Conservation (phyloP, 2,329 filamentous ascomycete genomes). For the Cercospora citrullina region DNA sequence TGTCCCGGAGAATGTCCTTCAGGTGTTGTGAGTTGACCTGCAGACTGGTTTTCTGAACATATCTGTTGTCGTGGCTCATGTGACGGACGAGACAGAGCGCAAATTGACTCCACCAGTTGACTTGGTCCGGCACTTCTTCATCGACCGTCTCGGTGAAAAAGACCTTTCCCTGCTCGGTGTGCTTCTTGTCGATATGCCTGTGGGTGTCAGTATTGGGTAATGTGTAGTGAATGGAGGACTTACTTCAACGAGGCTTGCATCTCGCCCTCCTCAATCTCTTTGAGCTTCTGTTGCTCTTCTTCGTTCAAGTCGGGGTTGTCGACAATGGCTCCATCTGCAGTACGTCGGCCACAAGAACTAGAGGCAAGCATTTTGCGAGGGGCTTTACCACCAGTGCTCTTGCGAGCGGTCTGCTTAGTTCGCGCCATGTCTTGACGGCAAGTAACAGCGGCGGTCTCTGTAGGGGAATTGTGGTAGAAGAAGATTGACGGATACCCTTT, state of each 20-base stretch:
- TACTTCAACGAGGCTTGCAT: slow-evolving; percentile 32
- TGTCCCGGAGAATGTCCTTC: slow-evolving; percentile 34
- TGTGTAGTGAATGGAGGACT: background rate
- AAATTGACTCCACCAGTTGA: slow-evolving; percentile 33
- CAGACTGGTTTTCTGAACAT: slow-evolving; percentile 27
- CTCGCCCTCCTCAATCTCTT: slow-evolving; percentile 32
- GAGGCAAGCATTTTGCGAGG: background rate
- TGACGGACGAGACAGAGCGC: slow-evolving; percentile 28
- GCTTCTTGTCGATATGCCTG: slow-evolving; percentile 34
- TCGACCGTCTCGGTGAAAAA: slow-evolving; percentile 35
- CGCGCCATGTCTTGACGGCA: slow-evolving; percentile 21
- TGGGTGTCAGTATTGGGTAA: slow-evolving; percentile 4
- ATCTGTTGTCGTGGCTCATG: slow-evolving; percentile 23
- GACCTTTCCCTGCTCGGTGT: slow-evolving; percentile 31
- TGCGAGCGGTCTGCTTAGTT: slow-evolving; percentile 26
- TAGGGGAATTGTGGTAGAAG: background rate
- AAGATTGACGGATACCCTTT: background rate
- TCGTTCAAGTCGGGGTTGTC: slow-evolving; percentile 28
- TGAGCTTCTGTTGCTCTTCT: slow-evolving; percentile 28
- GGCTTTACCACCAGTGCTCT: slow-evolving; percentile 16
- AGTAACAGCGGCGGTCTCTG: background rate
- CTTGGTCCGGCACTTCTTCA: slow-evolving; percentile 34
- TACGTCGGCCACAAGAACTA: background rate
- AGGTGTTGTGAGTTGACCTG: slow-evolving; percentile 36
- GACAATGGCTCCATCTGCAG: slow-evolving; percentile 19